These are phyloP conservation scores for Xylaria nigripes DNA, from an alignment of 495 filamentous ascomycete species.

Conservation along the genomic window DNA sequence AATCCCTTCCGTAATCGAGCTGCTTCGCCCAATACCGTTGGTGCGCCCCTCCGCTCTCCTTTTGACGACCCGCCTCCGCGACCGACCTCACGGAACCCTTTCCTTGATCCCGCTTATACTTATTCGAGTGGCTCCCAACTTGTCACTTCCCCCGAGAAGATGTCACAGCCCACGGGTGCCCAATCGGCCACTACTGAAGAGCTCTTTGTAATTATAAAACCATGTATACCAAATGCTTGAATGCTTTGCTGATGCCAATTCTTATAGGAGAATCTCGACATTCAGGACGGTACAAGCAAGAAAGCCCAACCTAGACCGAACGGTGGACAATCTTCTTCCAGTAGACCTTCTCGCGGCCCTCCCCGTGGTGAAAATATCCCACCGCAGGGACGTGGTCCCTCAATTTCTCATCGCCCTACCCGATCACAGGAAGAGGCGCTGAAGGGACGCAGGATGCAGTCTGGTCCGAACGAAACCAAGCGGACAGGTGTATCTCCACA, in stretches of 20 bases:
- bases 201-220: slow-evolving; percentile 68
- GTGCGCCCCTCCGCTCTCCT: slow-evolving; percentile 39
- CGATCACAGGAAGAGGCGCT: slow-evolving; percentile 55
- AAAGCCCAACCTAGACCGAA: slow-evolving; percentile 17
- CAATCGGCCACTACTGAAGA: slow-evolving; percentile 62
- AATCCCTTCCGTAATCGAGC: slow-evolving; percentile 97
- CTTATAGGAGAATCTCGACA: slow-evolving; percentile 41
- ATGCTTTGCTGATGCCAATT: not conserved
- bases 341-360: slow-evolving; percentile 23
- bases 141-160: slow-evolving; percentile 38
- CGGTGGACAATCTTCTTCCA: slow-evolving; percentile 27
- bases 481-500: slow-evolving; percentile 31
- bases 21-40: slow-evolving; percentile 50
- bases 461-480: slow-evolving; percentile 26
- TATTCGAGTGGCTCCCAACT: slow-evolving; percentile 40
- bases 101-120: slow-evolving; percentile 64
- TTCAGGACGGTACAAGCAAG: slow-evolving; percentile 35
- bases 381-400: slow-evolving; percentile 33
- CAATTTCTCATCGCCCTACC: slow-evolving; percentile 49
- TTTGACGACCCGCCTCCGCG: slow-evolving; percentile 53
- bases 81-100: slow-evolving; percentile 83
- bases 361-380: slow-evolving; percentile 46
- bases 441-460: slow-evolving; percentile 35
- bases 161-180: slow-evolving; percentile 49
- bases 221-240: not conserved